Evolutionary conservation across 345 rosid species (phyloP).

Genomic region (Adansonia digitata): DNA sequence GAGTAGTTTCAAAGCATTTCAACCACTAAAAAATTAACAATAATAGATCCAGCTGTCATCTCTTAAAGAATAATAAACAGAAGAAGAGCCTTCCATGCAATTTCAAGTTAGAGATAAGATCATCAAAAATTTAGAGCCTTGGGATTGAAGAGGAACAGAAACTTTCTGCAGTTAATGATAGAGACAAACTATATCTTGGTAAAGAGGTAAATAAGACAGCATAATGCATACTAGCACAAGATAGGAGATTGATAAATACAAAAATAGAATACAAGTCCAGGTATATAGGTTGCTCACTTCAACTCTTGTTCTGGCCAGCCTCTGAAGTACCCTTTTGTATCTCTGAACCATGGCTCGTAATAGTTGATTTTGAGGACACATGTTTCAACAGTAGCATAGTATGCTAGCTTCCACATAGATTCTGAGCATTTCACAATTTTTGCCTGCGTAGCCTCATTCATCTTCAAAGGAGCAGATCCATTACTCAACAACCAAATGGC

Average conservation of each 20-base stretch:
- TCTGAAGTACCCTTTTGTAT: constrained; percentile 49
- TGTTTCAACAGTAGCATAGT: constrained; percentile 60
- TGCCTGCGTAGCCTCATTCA: constrained; percentile 41
- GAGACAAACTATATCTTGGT: not conserved
- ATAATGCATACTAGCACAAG: not conserved
- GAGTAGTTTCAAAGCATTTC: not conserved
- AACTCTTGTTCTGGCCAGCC: constrained; percentile 94
- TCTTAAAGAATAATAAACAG: not conserved
- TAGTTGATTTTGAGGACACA: constrained; percentile 50
- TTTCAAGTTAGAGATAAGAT: constrained; percentile 11
- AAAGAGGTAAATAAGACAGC: not conserved
- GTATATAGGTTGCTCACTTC: constrained; percentile 47
- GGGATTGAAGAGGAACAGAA: not conserved
- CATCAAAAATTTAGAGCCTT: not conserved
- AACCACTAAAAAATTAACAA: not conserved
- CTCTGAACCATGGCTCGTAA: constrained; percentile 71
- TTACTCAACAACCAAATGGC: constrained; percentile 50
- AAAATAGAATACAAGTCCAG: constrained; percentile 1
- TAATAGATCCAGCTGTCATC: not conserved
- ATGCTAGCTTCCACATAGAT: constrained; percentile 82
- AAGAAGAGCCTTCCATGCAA: constrained; percentile 5
- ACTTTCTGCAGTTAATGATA: not conserved
- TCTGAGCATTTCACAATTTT: constrained; percentile 71
- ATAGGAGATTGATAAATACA: not conserved
- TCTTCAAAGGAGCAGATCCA: constrained; percentile 37